Evolutionary conservation across 345 rosid species (phyloP).

Genomic region (Firmiana major): DNA sequence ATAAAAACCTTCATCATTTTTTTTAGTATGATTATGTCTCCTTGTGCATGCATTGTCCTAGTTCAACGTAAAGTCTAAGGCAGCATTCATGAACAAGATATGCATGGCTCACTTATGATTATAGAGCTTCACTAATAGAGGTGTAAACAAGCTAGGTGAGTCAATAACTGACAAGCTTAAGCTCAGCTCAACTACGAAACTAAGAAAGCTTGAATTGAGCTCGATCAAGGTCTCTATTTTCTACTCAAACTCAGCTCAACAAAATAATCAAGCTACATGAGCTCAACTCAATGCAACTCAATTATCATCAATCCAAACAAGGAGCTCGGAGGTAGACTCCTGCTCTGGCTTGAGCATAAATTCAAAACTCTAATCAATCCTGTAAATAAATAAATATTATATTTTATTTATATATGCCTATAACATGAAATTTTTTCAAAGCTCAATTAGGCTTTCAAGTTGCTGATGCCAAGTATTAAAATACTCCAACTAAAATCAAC

Average conservation of each 20-base stretch:
- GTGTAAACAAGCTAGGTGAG: background rate
- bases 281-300: background rate
- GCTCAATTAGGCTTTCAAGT: background rate
- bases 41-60: background rate
- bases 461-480: background rate
- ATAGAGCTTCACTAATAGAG: background rate
- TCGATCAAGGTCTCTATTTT: background rate
- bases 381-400: no score
- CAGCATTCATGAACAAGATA: background rate
- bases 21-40: background rate
- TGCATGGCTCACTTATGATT: background rate
- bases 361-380: background rate
- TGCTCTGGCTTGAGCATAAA: background rate
- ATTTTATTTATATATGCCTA: background rate
- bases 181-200: background rate
- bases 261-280: background rate
- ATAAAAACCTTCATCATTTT: background rate
- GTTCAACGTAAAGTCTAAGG: background rate
- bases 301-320: background rate
- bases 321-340: background rate
- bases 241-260: background rate
- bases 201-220: background rate
- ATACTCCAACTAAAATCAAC: background rate
- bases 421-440: background rate
- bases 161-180: background rate